Percentiles rank a stretch among this genome's conserved stretches.
Conservation (phyloP, 1,139 yeast species). For the Sugiyamaella xylanicola region DNA sequence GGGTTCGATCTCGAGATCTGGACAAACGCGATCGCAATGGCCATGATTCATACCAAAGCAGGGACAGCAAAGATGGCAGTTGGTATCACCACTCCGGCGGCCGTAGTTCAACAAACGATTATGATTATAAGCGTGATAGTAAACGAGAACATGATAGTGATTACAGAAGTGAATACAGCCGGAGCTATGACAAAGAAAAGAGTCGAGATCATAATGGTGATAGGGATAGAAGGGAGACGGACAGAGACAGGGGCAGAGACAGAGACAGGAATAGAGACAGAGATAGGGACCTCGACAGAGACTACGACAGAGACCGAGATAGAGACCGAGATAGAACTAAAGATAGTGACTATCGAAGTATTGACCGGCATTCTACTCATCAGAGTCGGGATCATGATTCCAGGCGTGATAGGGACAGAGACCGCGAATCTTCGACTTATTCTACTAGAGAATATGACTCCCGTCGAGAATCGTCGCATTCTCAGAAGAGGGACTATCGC, state of each 20-base stretch:
- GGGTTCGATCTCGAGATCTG: background rate
- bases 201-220: background rate
- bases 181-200: background rate
- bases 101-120: background rate
- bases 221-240: background rate
- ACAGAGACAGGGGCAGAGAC: background rate
- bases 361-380: background rate
- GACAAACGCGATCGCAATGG: too few relatives aligned
- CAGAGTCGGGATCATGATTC: constrained; percentile 1
- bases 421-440: background rate
- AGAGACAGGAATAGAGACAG: background rate
- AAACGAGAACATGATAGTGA: constrained; percentile 5
- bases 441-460: background rate
- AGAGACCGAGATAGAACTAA: background rate
- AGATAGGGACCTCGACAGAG: background rate
- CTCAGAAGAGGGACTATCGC: background rate
- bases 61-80: background rate
- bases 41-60: background rate
- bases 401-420: background rate
- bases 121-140: background rate
- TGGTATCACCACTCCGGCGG: background rate
- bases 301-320: constrained; percentile 6
- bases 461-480: background rate
- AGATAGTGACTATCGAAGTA: background rate
- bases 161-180: background rate